These are phyloP conservation scores for Oryza officinalis DNA, from an alignment of 176 grass and related monocot species.

Conservation along the genomic window DNA sequence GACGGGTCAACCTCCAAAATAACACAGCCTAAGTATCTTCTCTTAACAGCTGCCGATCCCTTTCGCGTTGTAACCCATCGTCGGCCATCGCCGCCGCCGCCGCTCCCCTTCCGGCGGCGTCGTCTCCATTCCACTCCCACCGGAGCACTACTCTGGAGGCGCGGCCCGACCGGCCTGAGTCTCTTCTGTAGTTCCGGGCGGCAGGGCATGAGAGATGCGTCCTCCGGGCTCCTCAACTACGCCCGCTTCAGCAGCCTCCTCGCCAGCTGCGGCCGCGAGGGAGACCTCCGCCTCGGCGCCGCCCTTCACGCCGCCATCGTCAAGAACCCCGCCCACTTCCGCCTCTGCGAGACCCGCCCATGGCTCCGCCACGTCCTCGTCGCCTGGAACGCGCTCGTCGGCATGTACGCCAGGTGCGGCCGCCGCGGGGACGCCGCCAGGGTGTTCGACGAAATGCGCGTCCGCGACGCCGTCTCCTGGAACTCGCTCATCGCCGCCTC, in stretches of 20 bases:
- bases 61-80: not conserved
- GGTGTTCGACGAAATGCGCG: constrained; percentile 78
- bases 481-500: constrained; percentile 69
- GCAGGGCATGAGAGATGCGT: constrained; percentile 39
- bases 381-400: constrained; percentile 74
- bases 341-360: constrained; percentile 14
- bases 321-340: constrained; percentile 49
- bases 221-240: constrained; percentile 42
- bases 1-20: too few species aligned
- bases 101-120: not conserved
- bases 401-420: constrained; percentile 68
- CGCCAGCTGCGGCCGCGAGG: constrained; percentile 57
- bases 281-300: constrained; percentile 54
- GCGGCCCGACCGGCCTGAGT: not conserved
- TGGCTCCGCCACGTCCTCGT: constrained; percentile 34
- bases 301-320: constrained; percentile 63
- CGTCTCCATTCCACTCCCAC: not conserved
- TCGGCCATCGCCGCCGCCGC: not conserved
- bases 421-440: constrained; percentile 40
- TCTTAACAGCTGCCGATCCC: not conserved
- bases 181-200: not conserved
- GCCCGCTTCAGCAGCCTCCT: constrained; percentile 62
- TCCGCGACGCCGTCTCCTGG: constrained; percentile 79
- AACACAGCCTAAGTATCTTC: too few species aligned
- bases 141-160: not conserved